These are phyloP conservation scores for Helichrysum umbraculigerum DNA, from an alignment of 129 eudicot species.

Conservation along the genomic window DNA sequence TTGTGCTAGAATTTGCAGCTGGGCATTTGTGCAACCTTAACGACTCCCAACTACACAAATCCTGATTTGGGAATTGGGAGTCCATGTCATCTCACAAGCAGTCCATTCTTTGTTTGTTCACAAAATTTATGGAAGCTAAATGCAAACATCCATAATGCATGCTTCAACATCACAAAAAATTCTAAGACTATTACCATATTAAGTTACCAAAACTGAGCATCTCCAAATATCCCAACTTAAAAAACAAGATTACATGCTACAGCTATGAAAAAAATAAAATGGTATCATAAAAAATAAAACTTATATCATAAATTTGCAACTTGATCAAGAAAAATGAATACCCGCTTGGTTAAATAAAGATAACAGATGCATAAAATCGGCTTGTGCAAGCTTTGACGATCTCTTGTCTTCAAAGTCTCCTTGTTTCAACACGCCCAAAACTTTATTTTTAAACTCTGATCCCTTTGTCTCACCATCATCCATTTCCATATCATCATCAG, in stretches of 20 bases:
- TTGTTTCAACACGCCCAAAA: constrained; percentile 56
- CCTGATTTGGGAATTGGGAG: too few species aligned
- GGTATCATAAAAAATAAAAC: neutral
- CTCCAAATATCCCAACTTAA: constrained; percentile 11
- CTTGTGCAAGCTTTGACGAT: constrained; percentile 82
- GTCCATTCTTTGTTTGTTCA: neutral
- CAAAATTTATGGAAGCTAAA: neutral
- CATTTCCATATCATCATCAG: constrained; percentile 60
- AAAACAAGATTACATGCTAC: neutral
- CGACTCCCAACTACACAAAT: too few species aligned
- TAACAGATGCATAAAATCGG: constrained; percentile 80
- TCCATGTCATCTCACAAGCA: too few species aligned
- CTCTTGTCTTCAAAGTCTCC: constrained; percentile 70
- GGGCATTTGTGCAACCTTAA: too few species aligned
- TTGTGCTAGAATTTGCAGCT: too few species aligned
- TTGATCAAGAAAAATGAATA: constrained; percentile 62
- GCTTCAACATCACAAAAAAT: neutral
- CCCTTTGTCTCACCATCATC: constrained; percentile 49
- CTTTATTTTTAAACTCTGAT: constrained; percentile 61
- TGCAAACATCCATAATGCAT: neutral
- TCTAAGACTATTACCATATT: too few species aligned
- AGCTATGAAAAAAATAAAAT: neutral
- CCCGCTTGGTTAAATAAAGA: constrained; percentile 82
- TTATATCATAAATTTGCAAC: neutral
- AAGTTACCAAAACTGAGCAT: neutral